phyloP scores from a whole-genome alignment of 2,329 filamentous ascomycete species.

The Cryphonectria radicalis region DNA sequence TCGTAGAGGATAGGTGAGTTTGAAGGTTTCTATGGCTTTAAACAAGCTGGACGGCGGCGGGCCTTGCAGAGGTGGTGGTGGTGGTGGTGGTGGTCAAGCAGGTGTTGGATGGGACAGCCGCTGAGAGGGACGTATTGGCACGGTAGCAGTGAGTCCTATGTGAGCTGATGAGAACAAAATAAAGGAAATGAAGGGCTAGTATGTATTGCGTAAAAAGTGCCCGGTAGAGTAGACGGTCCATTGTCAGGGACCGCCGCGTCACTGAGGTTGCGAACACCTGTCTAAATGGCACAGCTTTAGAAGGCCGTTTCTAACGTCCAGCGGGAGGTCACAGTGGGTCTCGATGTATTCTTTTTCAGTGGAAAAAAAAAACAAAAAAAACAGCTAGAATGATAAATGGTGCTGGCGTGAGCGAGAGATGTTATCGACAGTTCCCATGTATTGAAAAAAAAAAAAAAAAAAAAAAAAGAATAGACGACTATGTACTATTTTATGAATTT shows the following conservation, averaged over 20 bases:
- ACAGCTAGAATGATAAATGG: not conserved
- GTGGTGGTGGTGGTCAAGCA: slow-evolving; percentile 77
- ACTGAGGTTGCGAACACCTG: not conserved
- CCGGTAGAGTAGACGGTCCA: slow-evolving; percentile 69
- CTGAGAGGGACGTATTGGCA: slow-evolving; percentile 74
- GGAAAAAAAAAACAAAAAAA: no score
- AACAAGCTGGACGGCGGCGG: slow-evolving; percentile 80
- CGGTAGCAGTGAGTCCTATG: slow-evolving; percentile 75
- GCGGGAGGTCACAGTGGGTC: not conserved
- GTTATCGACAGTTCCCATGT: not conserved
- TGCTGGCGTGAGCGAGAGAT: not conserved
- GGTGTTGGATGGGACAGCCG: slow-evolving; percentile 75
- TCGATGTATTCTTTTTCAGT: not conserved
- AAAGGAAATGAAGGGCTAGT: slow-evolving; percentile 77
- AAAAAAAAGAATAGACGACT: no score
- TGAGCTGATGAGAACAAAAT: slow-evolving; percentile 62
- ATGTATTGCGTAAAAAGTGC: slow-evolving; percentile 60
- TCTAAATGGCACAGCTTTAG: not conserved
- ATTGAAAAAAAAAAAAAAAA: not conserved
- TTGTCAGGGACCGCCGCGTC: slow-evolving; percentile 32
- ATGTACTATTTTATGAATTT: no score
- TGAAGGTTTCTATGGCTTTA: slow-evolving; percentile 78
- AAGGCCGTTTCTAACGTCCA: not conserved
- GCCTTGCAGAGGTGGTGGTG: slow-evolving; percentile 60
- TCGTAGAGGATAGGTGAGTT: slow-evolving; percentile 81